Evolutionary conservation across 108 stramenopile species (phyloP), one percentile per base, ranked within the genome.

Genomic region (Skeletonema menzelii): DNA sequence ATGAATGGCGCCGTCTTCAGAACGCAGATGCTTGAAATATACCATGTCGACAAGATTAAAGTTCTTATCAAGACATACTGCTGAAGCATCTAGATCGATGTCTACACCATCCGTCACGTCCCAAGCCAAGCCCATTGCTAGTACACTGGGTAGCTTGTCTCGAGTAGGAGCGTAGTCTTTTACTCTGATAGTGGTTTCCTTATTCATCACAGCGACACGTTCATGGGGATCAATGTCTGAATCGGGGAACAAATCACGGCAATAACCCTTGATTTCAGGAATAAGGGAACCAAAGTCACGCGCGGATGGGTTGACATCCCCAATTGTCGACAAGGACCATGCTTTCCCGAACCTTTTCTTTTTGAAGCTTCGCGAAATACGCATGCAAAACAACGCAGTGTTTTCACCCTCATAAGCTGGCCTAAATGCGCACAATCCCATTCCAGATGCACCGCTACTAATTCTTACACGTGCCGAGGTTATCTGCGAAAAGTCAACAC

Each of bases 91-190:
- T 10, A 84, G 32, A 56, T 84, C 84, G 19, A 84, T 79, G 35
- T 80, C 76, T 22, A 79, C 80, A 26, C 84, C 84, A 70, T 82
- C 57, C 1, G 82, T 79, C 2, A 85, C 76, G 65, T 85, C 84
- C 84, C 84, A 85, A 1, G 84, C 77, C 27, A 85, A 30, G 0
- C 84, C 84, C 73, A 85, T 70, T 1, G 69, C 68, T 2, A 85
- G 26, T 2, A 46, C 35, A 11, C 67, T 42, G 1, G 72, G 69
- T 13, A 77, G 20, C 12, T 70, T 55, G 38, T 70, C 46, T 19
- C 69, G 38, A 20, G 62, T 46, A n/a, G 67, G 46, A 31, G 61
- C 24, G 73, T 72, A 85, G 56, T 85, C 84, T 49, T 24, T 17
- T 20, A 85, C 49, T 11, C 84, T 62, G 26, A 85, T 72, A 20